Evolutionary conservation across 2,329 filamentous ascomycete species (phyloP).

Genomic region (Sporothrix luriei): DNA sequence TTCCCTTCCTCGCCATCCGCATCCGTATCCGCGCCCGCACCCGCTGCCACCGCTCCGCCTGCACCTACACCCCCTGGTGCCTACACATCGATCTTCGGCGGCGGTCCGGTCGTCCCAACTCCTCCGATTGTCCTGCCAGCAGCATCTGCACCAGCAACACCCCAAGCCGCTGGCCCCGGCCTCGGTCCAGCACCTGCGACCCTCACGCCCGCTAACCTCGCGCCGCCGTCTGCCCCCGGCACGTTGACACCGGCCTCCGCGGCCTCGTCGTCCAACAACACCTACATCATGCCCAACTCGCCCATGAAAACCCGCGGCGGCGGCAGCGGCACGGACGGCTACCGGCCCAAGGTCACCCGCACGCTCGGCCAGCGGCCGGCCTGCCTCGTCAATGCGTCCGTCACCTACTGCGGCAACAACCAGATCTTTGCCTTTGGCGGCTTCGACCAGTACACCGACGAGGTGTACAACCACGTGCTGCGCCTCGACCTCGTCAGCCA

Average conservation of each 20-base stretch:
- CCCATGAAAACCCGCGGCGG: conserved; percentile 68
- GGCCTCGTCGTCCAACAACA: conserved; percentile 68
- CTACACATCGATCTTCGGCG: conserved; percentile 31
- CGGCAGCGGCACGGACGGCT: conserved; percentile 66
- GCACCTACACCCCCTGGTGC: conserved; percentile 19
- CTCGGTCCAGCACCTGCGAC: not conserved
- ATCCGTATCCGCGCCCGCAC: no score
- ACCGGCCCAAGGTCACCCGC: conserved; percentile 80
- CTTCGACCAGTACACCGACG: conserved; percentile 98
- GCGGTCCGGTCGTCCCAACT: not conserved
- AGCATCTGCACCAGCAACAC: not conserved
- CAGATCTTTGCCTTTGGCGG: conserved; percentile 98
- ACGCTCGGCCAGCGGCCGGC: conserved; percentile 81
- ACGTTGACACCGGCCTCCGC: conserved; percentile 50
- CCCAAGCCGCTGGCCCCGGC: not conserved
- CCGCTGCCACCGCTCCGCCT: conserved; percentile 1
- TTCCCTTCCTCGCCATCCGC: conserved; percentile 22
- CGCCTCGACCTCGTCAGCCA: conserved; percentile 82
- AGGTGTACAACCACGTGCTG: conserved; percentile 97
- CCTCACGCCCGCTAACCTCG: not conserved
- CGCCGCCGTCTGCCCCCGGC: conserved; percentile 5
- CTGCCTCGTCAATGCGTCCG: conserved; percentile 95
- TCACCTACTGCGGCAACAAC: conserved; percentile 98
- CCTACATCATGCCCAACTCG: conserved; percentile 89
- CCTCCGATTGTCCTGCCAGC: conserved; percentile 9